A percentile compares a stretch with the other conserved stretches of the same genome.
These are phyloP conservation scores for Ceratocystis albifundus DNA, from an alignment of 2,329 filamentous ascomycete genomes.

Conservation along the genomic window DNA sequence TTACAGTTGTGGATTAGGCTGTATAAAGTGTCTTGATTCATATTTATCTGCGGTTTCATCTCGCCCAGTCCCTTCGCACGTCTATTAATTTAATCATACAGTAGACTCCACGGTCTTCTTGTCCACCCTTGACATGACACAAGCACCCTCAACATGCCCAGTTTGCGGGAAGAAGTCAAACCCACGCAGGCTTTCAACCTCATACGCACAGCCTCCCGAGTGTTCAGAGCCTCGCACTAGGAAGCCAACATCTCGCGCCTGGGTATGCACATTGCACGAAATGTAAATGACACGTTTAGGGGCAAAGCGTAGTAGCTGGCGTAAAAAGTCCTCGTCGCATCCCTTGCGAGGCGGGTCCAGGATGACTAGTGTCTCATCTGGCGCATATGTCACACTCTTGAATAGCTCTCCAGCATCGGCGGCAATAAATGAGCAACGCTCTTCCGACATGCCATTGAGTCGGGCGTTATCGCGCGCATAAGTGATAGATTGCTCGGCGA, in stretches of 20 bases:
- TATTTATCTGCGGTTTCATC: too few relatives aligned
- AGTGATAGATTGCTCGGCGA: conserved; percentile 64
- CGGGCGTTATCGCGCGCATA: conserved; percentile 68
- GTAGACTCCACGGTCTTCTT: not conserved
- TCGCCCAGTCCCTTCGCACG: not conserved
- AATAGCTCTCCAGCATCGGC: conserved; percentile 81
- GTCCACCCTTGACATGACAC: conserved; percentile 22
- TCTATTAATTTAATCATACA: not conserved
- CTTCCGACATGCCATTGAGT: conserved; percentile 56
- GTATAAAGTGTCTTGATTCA: not conserved
- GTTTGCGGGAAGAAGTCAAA: conserved; percentile 98
- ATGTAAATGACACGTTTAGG: conserved; percentile 82
- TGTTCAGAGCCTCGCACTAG: conserved; percentile 56
- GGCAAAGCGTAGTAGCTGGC: conserved; percentile 65
- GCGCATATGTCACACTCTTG: conserved; percentile 37
- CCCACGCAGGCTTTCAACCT: conserved; percentile 79
- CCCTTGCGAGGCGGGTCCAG: conserved; percentile 95
- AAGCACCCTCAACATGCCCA: conserved; percentile 52
- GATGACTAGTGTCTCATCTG: conserved; percentile 80
- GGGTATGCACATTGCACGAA: conserved; percentile 95
- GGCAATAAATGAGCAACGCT: conserved; percentile 72
- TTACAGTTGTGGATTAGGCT: not conserved
- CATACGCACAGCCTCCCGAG: conserved; percentile 45
- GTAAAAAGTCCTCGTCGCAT: conserved; percentile 73
- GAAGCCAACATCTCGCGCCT: conserved; percentile 83